These are phyloP conservation scores for Amylostereum chailletii DNA, from an alignment of 1,284 basidiomycete genomes.

Conservation along the genomic window DNA sequence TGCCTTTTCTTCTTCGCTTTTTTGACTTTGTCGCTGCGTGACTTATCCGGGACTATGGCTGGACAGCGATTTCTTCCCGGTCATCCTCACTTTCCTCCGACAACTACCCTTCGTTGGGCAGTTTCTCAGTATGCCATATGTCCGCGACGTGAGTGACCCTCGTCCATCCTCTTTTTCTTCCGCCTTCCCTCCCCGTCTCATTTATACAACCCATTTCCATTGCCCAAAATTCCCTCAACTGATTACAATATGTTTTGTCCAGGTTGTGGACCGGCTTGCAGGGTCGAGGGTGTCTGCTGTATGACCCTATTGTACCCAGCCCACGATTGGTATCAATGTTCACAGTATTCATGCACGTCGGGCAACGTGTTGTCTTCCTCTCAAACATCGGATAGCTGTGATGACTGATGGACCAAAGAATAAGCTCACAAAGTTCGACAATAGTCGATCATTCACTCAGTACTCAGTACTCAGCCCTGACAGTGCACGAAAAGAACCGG, in stretches of 20 bases:
- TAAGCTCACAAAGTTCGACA: no score
- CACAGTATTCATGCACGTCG: no score
- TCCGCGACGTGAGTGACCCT: constrained; percentile 42
- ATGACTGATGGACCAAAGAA: no score
- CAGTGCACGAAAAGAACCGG: no score
- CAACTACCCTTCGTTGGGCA: constrained; percentile 92
- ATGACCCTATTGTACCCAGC: constrained; percentile 21
- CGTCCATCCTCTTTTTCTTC: constrained; percentile 19
- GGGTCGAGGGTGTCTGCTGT: constrained; percentile 73
- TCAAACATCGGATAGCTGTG: no score
- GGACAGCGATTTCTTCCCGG: constrained; percentile 96
- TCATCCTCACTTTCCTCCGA: constrained; percentile 91
- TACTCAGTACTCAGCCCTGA: no score
- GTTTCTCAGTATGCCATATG: constrained; percentile 79
- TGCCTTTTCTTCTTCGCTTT: not conserved
- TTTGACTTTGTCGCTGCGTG: no score
- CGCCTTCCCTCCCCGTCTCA: not conserved
- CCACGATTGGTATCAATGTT: no score
- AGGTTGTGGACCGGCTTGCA: constrained; percentile 64
- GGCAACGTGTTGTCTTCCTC: no score
- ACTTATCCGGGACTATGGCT: not conserved
- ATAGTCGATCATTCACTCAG: no score
- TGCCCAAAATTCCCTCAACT: not conserved
- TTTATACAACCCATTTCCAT: no score
- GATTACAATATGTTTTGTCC: constrained; percentile 17